Evolutionary conservation across 805 yeast genomes (phyloP).

Genomic region (Zygotorulaspora sp.): DNA sequence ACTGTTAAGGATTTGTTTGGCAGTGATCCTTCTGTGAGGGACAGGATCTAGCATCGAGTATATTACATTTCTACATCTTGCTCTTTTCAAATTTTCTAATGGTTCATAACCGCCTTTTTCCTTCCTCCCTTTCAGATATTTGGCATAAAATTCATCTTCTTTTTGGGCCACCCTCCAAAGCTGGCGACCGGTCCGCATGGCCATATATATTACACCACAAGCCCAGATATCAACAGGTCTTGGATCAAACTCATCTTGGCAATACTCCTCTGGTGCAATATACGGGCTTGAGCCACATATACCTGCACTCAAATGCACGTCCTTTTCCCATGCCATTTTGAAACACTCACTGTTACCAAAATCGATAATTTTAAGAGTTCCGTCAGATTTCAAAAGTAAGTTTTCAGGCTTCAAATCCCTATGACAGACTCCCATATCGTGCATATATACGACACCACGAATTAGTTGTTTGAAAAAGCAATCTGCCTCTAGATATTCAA

Average conservation of each 20-base stretch:
- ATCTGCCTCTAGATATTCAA: slow-evolving; percentile 81
- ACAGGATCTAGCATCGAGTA: slow-evolving; percentile 91
- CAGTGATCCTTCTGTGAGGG: slow-evolving; percentile 81
- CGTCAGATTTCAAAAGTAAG: slow-evolving; percentile 67
- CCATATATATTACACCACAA: slow-evolving; percentile 89
- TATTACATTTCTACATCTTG: slow-evolving; percentile 87
- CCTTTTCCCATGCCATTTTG: slow-evolving; percentile 78
- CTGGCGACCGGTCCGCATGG: slow-evolving; percentile 91
- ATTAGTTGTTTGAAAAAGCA: slow-evolving; percentile 84
- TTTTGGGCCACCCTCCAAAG: slow-evolving; percentile 81
- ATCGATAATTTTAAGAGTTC: slow-evolving; percentile 76
- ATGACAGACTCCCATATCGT: slow-evolving; percentile 85
- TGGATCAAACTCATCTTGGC: slow-evolving; percentile 65
- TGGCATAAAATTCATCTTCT: slow-evolving; percentile 75
- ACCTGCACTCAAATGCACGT: slow-evolving; percentile 65
- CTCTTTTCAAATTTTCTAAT: slow-evolving; percentile 76
- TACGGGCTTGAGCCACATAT: slow-evolving; percentile 85
- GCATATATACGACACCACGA: slow-evolving; percentile 83
- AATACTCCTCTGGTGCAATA: slow-evolving; percentile 84
- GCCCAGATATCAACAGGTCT: slow-evolving; percentile 86
- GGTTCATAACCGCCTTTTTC: slow-evolving; percentile 88
- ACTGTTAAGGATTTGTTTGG: slow-evolving; percentile 79
- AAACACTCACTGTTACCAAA: slow-evolving; percentile 84
- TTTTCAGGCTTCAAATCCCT: slow-evolving; percentile 95
- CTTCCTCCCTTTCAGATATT: slow-evolving; percentile 72